Percentiles rank a stretch among this genome's conserved stretches.
Conservation (phyloP, 306 rosid species). For the Lupinus albus region DNA sequence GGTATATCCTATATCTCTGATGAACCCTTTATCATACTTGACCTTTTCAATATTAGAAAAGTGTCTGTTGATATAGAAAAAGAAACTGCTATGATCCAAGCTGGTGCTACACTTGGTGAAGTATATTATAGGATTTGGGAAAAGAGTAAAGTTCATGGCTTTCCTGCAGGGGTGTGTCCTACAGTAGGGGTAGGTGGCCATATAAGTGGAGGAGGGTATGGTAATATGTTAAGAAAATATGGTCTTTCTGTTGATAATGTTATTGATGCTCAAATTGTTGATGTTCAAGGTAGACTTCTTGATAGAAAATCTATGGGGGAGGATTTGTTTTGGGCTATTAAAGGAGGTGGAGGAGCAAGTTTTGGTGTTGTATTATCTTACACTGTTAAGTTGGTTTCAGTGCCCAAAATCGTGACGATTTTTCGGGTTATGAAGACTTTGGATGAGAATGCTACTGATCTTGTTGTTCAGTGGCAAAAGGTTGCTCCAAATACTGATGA, state of each 20-base stretch:
- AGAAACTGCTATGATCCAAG: constrained; percentile 32
- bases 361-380: constrained; percentile 49
- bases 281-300: constrained; percentile 39
- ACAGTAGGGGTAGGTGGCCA: constrained; percentile 55
- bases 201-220: constrained; percentile 49
- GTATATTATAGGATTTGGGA: constrained; percentile 45
- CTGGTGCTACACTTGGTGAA: constrained; percentile 49
- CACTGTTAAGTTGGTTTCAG: constrained; percentile 39
- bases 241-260: constrained; percentile 42
- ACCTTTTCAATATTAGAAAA: constrained; percentile 38
- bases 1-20: constrained; percentile 43
- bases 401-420: constrained; percentile 43
- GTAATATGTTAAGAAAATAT: constrained; percentile 42
- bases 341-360: constrained; percentile 50
- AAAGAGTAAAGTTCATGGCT: constrained; percentile 48
- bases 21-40: constrained; percentile 43
- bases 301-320: constrained; percentile 47
- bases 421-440: constrained; percentile 33
- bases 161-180: constrained; percentile 53
- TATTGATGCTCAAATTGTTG: constrained; percentile 44
- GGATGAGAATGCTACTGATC: constrained; percentile 47
- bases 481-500: constrained; percentile 47
- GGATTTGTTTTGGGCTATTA: constrained; percentile 46
- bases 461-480: constrained; percentile 51
- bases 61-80: constrained; percentile 32